Percentiles rank a stretch among this genome's conserved stretches.
Conservation (phyloP, 257 asterid genomes). For the Solanum chaucha region DNA sequence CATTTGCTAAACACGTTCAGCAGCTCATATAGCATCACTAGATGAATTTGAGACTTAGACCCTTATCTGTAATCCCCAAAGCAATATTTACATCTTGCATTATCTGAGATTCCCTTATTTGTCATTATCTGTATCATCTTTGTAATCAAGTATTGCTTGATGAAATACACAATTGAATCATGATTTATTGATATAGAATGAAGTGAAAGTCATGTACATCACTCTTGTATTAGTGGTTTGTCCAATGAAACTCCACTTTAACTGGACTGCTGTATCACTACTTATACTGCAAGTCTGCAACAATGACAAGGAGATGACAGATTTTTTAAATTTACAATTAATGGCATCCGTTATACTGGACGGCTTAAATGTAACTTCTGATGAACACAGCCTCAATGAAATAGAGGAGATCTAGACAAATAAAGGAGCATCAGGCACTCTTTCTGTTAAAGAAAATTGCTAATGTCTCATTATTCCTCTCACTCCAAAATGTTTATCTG, state of each 20-base stretch:
- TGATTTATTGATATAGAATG: not conserved
- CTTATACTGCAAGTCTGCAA: not conserved
- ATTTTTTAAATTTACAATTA: not conserved
- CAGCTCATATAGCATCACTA: too few relatives aligned
- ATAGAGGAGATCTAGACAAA: not conserved
- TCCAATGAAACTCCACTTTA: not conserved
- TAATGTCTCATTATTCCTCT: not conserved
- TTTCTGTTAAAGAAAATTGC: not conserved
- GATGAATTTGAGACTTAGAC: too few relatives aligned
- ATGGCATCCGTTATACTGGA: not conserved
- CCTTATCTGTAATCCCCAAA: not conserved
- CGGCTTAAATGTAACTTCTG: not conserved
- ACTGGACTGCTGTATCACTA: not conserved
- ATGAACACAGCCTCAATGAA: not conserved
- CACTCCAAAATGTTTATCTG: not conserved
- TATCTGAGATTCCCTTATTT: not conserved
- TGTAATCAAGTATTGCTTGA: not conserved
- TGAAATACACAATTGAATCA: not conserved
- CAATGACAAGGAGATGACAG: not conserved
- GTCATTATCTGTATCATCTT: not conserved
- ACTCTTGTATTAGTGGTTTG: not conserved
- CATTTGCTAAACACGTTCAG: too few relatives aligned
- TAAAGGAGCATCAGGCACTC: not conserved
- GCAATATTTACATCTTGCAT: not conserved
- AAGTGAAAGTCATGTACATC: not conserved